Base-by-base conservation (phyloP, 2,329 filamentous ascomycete species). In the Botrytis deweyae region DNA sequence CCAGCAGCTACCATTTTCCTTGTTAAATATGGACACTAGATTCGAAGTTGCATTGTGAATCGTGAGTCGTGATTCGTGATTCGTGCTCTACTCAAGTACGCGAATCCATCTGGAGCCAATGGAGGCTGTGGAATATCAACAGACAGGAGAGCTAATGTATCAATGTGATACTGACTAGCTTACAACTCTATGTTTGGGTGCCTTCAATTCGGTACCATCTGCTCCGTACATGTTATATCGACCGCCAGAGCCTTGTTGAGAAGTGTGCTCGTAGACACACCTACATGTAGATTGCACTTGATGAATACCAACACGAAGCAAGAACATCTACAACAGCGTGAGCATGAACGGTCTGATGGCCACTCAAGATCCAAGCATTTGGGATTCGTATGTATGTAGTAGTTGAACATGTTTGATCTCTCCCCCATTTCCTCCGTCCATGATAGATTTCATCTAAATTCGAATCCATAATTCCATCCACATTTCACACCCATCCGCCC, bases 1-100 rank as follows among this genome's bases (percentile, higher is more conserved):
- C 29, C 44, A 67, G 46, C 64, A n/a, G 33, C 64, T 52, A 67
- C 64, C 64, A 67, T 67, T 67, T 67, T 38, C 64, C 64, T 67
- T 67, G 64, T 40, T 52, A 12, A 20, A 10, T 22, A 33, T 14
- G 25, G 44, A 33, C 42, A 22, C 29, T 49, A 66, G 29, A 38
- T n/a, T 55, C 64, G 25, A 40, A 52, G 64, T 40, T 55, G 64
- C 46, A 52, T 67, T 67, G 46, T 67, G 44, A 40, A 52, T 52
- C 52, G 52, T 12, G 49, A 12, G 2, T 14, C 10, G 49, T 58
- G 52, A 55, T n/a, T 52, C 49, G 49, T 52, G 44, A 52, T 67
- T 67, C 64, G 44, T 66, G 64, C 44, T 46, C 46, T 66, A 10
- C 12, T 49, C 12, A 10, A 38, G 22, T 29, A 52, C 7, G 33